Evolutionary conservation across 1,284 basidiomycete species (phyloP), one percentile per base, ranked within the genome.

Genomic region (Singerocomus inundabilis): DNA sequence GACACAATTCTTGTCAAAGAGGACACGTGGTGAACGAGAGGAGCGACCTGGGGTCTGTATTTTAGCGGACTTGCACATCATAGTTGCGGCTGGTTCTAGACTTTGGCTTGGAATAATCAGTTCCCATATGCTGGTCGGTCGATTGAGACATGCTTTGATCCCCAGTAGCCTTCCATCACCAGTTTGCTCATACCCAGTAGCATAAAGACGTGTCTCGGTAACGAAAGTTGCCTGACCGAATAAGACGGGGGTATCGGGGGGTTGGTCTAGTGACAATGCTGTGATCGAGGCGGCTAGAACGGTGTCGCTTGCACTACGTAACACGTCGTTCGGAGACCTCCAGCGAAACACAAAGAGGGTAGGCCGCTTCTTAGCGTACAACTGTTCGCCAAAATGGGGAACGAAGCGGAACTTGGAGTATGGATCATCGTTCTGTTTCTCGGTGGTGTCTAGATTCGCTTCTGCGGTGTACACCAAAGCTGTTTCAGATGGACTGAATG

Each of bases 81-180:
- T 43, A n/a, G 24, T 46, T 7, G 40, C 1, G 1, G 35, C 35
- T 2, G 39, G 35, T 30, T 38, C 52, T 8, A 35, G 32, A n/a
- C 5, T 24, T 7, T 49, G 34, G 26, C 15, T 31, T 0, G 55
- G 51, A 40, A 70, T 38, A 15, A 30, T 53, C 21, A 87, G 55
- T 41, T 75, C 69, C 78, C 81, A 86, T 25, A 90, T 77, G 0
- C 74, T 72, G 2, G 75, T 67, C 0, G 81, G 79, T 1, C 85
- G 74, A 58, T 89, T 90, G 54, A 72, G 75, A 63, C 88, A 90
- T 16, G 71, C 73, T 48, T 77, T 79, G 49, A 84, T 63, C 0
- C 87, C 88, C 7, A 88, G 70, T 24, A 81, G 58, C 43, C 79
- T 75, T 7, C 77, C 79, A 44, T 87, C 85, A 2, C 62, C 56